A percentile compares a stretch with the other conserved stretches of the same genome.
Conservation (phyloP, 164 flowering plant genomes). For the Santalum album region DNA sequence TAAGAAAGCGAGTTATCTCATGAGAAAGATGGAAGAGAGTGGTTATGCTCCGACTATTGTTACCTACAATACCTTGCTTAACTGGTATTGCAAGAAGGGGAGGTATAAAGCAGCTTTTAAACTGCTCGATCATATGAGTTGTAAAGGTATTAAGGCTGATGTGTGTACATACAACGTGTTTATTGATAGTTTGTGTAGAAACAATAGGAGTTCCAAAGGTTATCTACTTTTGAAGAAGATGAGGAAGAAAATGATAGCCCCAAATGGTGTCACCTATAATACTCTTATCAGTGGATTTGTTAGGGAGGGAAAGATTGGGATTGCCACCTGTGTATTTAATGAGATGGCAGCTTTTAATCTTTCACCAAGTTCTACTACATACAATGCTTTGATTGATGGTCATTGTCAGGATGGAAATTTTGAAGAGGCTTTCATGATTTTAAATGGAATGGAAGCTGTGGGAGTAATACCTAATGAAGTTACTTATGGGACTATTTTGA, state of each 20-base stretch:
- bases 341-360: constrained; percentile 56
- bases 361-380: constrained; percentile 52
- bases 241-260: constrained; percentile 50
- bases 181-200: constrained; percentile 59
- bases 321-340: constrained; percentile 41
- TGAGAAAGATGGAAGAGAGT: constrained; percentile 64
- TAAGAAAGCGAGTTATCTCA: constrained; percentile 50
- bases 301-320: constrained; percentile 60
- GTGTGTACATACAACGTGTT: constrained; percentile 67
- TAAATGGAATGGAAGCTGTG: constrained; percentile 45
- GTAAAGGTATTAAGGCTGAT: constrained; percentile 65
- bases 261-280: constrained; percentile 69
- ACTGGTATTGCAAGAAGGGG: constrained; percentile 77
- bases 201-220: constrained; percentile 48
- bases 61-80: constrained; percentile 71
- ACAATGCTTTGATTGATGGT: constrained; percentile 66
- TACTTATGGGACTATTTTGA: constrained; percentile 59
- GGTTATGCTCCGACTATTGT: constrained; percentile 55
- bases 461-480: constrained; percentile 57
- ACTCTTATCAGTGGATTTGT: constrained; percentile 70
- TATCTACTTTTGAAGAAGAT: constrained; percentile 68
- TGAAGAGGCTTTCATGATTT: constrained; percentile 45
- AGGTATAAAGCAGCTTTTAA: constrained; percentile 52
- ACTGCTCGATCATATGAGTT: constrained; percentile 57
- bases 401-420: constrained; percentile 41